Percentiles rank a stretch among this genome's conserved stretches.
These are phyloP conservation scores for Rauvolfia tetraphylla DNA, from an alignment of 257 asterid species.

Conservation along the genomic window DNA sequence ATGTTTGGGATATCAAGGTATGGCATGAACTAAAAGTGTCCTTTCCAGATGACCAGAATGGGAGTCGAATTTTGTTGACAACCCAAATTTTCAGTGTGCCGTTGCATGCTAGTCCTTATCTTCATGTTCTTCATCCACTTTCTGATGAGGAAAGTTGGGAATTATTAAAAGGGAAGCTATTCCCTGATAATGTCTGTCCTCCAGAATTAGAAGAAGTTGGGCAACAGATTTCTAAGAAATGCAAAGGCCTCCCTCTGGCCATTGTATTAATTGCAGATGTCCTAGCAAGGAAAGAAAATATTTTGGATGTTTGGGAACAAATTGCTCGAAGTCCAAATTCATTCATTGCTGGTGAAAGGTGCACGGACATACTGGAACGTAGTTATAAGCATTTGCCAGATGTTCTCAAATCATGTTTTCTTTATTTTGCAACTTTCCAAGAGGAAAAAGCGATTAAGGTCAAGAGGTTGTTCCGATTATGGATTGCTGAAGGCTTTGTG, in stretches of 20 bases:
- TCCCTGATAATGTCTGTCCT: not conserved
- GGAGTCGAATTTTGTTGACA: conserved; percentile 9
- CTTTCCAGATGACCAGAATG: too few species aligned
- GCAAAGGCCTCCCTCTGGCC: not conserved
- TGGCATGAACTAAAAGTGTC: too few species aligned
- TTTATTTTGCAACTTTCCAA: conserved; percentile 6
- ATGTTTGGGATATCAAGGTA: too few species aligned
- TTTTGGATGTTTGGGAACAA: not conserved
- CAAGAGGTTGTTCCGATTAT: not conserved
- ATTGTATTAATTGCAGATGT: not conserved
- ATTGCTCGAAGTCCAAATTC: not conserved
- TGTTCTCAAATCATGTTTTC: conserved; percentile 9
- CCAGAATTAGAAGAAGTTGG: not conserved
- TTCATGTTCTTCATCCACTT: not conserved
- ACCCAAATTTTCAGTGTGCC: not conserved
- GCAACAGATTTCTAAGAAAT: not conserved
- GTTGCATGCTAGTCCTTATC: too few species aligned
- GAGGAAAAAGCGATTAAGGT: not conserved
- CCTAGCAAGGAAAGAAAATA: not conserved
- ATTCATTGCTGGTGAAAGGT: not conserved
- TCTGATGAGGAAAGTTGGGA: not conserved
- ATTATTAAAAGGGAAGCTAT: not conserved
- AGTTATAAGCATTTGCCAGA: conserved; percentile 14
- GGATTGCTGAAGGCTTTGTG: conserved; percentile 17
- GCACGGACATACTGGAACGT: not conserved